Base-by-base conservation (phyloP, 116 monocot species). In the Dioscorea cayenensis region DNA sequence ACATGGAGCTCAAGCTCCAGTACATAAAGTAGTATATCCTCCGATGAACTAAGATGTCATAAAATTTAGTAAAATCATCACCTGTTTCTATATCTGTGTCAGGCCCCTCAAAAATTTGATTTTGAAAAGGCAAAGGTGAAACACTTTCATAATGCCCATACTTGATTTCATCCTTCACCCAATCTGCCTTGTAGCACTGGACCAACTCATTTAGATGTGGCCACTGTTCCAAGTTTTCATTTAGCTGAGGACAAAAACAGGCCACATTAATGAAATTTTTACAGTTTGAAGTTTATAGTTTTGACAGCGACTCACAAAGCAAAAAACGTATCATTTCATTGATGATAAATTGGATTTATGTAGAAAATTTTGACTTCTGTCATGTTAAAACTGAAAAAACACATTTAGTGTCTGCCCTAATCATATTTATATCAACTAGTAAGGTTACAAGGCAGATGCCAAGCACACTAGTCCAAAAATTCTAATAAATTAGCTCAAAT, bases 61-160 rank as follows among this genome's bases (percentile, higher is more conserved):
- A 43, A 43, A 43, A 9, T 43, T 43, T 7, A 70, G 36, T 11
- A 25, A 37, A 32, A 7, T 28, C 66, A 68, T 63, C 65, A 90
- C 97, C 97, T 81, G 93, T 97, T 85, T 93, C 94, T 51, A 93
- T 83, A 68, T 97, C 97, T 59, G 97, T 97, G 84, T 97, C 97
- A 66, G 94, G 90, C 5, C 97, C 97, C 80, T 93, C 93, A 86
- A 90, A 97, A 70, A 97, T 86, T 76, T 97, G 97, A 76, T 66
- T 90, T 65, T 93, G 86, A 68, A 93, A 93, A 29, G 86, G 71
- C 48, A 76, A 60, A 49, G 86, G 61, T 51, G 83, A 38, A 77
- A 83, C 76, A 72, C 78, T 66, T 77, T 82, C 90, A 78, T 90
- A 93, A 68, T 73, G 90, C 7, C 97, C 97, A 81, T 97, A 93